These are phyloP conservation scores for Heterobasidion irregulare DNA, from an alignment of 1,284 basidiomycete genomes.

Conservation along the genomic window DNA sequence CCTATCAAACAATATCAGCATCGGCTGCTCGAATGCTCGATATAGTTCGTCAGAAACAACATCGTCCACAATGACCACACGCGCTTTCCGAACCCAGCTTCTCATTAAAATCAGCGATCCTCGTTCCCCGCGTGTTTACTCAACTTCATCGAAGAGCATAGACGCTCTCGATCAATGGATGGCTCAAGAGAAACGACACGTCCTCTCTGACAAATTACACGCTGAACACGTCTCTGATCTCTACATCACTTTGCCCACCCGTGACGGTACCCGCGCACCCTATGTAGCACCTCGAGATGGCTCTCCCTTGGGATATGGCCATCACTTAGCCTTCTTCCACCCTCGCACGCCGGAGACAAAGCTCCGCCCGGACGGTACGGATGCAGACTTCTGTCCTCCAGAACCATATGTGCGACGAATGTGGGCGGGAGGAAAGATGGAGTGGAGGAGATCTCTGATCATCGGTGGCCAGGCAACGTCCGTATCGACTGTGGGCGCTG, in stretches of 20 bases:
- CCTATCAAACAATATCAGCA: too few species aligned
- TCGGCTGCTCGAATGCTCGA: too few species aligned
- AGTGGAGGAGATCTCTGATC: constrained; percentile 50
- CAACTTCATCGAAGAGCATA: neutral
- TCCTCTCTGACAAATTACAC: constrained; percentile 35
- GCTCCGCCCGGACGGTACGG: constrained; percentile 66
- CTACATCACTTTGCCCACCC: constrained; percentile 64
- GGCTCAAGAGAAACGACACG: constrained; percentile 30
- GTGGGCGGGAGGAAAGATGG: constrained; percentile 77
- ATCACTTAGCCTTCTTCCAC: constrained; percentile 74
- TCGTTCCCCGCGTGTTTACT: neutral
- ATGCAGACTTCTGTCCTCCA: constrained; percentile 64
- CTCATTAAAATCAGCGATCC: neutral
- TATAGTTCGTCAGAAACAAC: too few species aligned
- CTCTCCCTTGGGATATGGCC: constrained; percentile 46
- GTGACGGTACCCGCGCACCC: constrained; percentile 41
- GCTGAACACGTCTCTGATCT: constrained; percentile 49
- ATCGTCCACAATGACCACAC: too few species aligned
- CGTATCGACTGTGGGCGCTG: constrained; percentile 38
- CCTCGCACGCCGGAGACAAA: constrained; percentile 48
- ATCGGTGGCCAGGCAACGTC: constrained; percentile 50
- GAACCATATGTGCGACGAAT: constrained; percentile 70
- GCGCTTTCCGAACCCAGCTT: too few species aligned
- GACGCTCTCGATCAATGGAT: constrained; percentile 44
- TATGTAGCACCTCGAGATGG: constrained; percentile 32